These are phyloP conservation scores for Pharnaceum exiguum DNA, from an alignment of 148 eudicot genomes.

Conservation along the genomic window DNA sequence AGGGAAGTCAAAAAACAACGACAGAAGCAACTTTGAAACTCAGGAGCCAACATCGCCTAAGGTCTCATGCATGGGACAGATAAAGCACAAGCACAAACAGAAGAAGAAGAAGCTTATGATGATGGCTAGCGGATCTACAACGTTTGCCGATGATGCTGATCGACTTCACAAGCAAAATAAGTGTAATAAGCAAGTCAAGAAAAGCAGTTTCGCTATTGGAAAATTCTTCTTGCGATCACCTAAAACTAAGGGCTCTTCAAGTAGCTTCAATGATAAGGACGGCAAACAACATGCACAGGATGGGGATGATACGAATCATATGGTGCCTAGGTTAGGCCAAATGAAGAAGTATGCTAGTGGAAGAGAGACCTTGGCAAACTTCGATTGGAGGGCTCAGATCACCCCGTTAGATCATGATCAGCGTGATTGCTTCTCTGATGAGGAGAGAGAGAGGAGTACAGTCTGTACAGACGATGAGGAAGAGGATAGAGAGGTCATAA, in stretches of 20 bases:
- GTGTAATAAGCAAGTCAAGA: neutral
- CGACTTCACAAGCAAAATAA: neutral
- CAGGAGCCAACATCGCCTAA: constrained; percentile 82
- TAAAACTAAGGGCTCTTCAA: neutral
- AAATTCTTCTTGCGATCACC: constrained; percentile 12
- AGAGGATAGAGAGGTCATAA: constrained; percentile 34
- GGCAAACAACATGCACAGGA: neutral
- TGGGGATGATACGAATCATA: neutral
- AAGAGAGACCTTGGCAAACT: constrained; percentile 39
- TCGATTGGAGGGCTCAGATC: constrained; percentile 72
- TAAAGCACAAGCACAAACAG: constrained; percentile 52
- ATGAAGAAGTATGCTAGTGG: constrained; percentile 78
- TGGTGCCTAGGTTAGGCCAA: constrained; percentile 41
- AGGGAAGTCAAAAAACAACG: constrained; percentile 22
- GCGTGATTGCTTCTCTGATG: constrained; percentile 40
- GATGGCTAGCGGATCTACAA: no score
- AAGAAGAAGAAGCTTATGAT: constrained; percentile 21
- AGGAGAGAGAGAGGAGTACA: constrained; percentile 21
- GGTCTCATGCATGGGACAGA: constrained; percentile 89
- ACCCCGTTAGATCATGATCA: constrained; percentile 26
- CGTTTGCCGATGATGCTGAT: neutral
- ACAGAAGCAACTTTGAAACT: constrained; percentile 1
- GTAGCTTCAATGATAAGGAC: neutral
- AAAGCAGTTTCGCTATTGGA: neutral
- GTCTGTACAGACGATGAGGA: constrained; percentile 17